Percentiles rank a stretch among this genome's conserved stretches.
phyloP scores from a whole-genome alignment of 176 grass and related monocot species.

The Eleusine indica region DNA sequence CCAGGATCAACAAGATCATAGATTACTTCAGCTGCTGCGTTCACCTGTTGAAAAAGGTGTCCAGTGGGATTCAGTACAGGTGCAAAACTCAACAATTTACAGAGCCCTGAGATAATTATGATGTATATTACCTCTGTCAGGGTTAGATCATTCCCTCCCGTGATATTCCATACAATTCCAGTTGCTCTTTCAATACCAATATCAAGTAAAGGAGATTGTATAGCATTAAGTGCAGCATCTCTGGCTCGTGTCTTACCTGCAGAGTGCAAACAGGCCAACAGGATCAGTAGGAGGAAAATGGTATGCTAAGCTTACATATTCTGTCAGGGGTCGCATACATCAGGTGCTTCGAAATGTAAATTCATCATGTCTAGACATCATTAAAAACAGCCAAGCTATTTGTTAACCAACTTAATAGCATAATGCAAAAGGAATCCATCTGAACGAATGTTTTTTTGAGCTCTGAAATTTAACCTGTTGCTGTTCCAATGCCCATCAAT shows the following conservation, averaged over 20 bases:
- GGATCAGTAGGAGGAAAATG: not conserved
- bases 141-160: constrained; percentile 81
- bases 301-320: not conserved
- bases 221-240: constrained; percentile 87
- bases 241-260: constrained; percentile 84
- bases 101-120: not conserved
- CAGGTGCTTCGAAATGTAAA: not conserved
- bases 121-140: constrained; percentile 65
- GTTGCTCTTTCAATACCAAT: constrained; percentile 88
- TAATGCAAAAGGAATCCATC: not conserved
- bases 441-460: constrained; percentile 13
- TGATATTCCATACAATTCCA: constrained; percentile 96
- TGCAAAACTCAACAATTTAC: not conserved
- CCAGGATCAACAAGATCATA: constrained; percentile 93
- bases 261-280: constrained; percentile 43
- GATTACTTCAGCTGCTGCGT: constrained; percentile 90
- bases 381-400: not conserved
- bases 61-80: not conserved
- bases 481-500: constrained; percentile 95
- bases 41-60: constrained; percentile 59
- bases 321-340: not conserved
- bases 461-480: constrained; percentile 68
- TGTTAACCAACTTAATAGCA: not conserved
- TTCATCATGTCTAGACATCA: not conserved
- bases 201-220: constrained; percentile 86